Evolutionary conservation across 257 asterid genomes (phyloP), one percentile per base, ranked within the genome.

Genomic region (Nicotiana benthamiana): DNA sequence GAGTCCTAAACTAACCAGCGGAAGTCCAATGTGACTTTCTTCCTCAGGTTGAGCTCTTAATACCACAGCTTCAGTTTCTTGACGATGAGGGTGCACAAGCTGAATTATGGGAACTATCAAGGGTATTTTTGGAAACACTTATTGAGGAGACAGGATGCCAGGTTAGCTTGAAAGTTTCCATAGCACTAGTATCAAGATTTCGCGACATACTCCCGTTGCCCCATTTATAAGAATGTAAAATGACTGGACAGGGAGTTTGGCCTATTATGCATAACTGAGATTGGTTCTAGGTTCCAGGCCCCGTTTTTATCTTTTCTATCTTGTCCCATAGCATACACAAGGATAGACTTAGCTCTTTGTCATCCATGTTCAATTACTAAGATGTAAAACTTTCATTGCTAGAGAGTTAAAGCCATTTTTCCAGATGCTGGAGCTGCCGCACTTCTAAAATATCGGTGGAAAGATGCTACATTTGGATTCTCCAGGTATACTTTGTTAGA

Each of bases 381-480:
- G 80, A 82, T 53, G 75, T 75, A 53, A 57, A 83, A 75, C 62
- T 79, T 82, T 85, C 85, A 48, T 80, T 83, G 82, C 65, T 87
- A 95, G 99, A 91, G 85, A 89, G 94, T 95, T 81, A 95, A 89
- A 87, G 99, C 99, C 77, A 61, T 95, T 84, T 95, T 90, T 88
- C 99, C 99, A 2, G 99, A 95, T 89, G 99, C 99, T 88, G 99
- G 99, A 79, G 98, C 99, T 74, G 91, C 99, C 79, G 99, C 99
- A 30, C 90, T 95, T 62, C 87, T 95, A 67, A 95, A 91, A 79
- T 89, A 93, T 86, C 90, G 81, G 79, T 95, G 99, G 99, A 91
- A 92, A 85, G 99, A 95, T 89, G 97, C 98, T 78, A 85, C 90
- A 75, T 93, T 95, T 85, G 90, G 89, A 80, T 95, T 95, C 85